phyloP scores from a whole-genome alignment of 495 filamentous ascomycete species.

The Cudoniella acicularis region DNA sequence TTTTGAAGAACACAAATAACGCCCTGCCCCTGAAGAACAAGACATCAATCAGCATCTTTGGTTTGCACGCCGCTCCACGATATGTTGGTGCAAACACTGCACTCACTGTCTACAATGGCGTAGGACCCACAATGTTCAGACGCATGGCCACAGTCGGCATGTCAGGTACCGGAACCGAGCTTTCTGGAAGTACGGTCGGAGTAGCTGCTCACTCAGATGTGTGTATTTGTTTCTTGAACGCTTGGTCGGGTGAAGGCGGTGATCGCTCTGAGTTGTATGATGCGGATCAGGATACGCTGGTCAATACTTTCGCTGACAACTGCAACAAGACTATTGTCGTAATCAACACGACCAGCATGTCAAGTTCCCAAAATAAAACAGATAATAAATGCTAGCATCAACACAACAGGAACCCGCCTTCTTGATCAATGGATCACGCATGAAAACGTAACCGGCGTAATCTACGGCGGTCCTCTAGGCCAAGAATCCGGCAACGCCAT shows the following conservation, averaged over 20 bases:
- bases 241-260: slow-evolving; percentile 78
- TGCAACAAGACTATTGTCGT: slow-evolving; percentile 61
- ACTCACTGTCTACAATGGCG: slow-evolving; percentile 34
- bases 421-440: slow-evolving; percentile 56
- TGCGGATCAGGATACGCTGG: slow-evolving; percentile 63
- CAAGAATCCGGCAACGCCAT: slow-evolving; percentile 55
- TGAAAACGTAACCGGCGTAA: slow-evolving; percentile 57
- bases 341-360: slow-evolving; percentile 57
- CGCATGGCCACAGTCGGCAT: not conserved
- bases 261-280: slow-evolving; percentile 89
- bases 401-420: slow-evolving; percentile 62
- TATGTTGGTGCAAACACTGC: slow-evolving; percentile 69
- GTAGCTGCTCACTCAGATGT: slow-evolving; percentile 67
- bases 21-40: slow-evolving; percentile 56
- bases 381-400: too few species aligned
- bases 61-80: slow-evolving; percentile 62
- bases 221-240: slow-evolving; percentile 82
- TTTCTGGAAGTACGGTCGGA: slow-evolving; percentile 45
- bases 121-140: not conserved
- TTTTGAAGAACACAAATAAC: slow-evolving; percentile 63
- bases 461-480: slow-evolving; percentile 56
- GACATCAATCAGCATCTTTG: slow-evolving; percentile 61
- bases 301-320: slow-evolving; percentile 47
- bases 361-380: too few species aligned
- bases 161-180: slow-evolving; percentile 63